Percentiles rank a stretch among this genome's conserved stretches.
These are phyloP conservation scores for Globisporangium acanthophoron DNA, from an alignment of 352 stramenopile species.

Conservation along the genomic window DNA sequence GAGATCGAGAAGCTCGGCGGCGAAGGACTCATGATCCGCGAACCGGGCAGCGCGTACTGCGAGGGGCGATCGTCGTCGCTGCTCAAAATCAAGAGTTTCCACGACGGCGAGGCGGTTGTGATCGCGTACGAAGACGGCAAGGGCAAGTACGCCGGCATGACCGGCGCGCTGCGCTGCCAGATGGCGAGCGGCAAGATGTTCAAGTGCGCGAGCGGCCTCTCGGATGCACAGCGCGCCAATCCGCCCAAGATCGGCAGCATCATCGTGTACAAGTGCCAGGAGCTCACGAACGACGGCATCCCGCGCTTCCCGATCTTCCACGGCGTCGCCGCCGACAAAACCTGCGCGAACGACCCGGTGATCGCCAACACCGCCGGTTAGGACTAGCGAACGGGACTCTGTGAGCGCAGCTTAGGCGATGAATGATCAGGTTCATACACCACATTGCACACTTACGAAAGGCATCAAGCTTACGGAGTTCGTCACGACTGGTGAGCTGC, in stretches of 20 bases:
- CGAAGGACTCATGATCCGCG: constrained; percentile 69
- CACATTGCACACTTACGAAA: not conserved
- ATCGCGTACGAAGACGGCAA: constrained; percentile 64
- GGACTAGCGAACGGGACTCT: constrained; percentile 1
- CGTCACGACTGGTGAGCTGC: too few species aligned
- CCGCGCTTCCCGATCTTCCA: constrained; percentile 73
- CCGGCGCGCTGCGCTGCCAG: constrained; percentile 46
- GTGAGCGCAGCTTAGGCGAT: too few species aligned
- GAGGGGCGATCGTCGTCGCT: constrained; percentile 45
- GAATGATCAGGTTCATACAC: not conserved
- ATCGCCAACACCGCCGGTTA: constrained; percentile 29
- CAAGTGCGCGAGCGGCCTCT: constrained; percentile 64
- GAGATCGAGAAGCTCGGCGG: constrained; percentile 53
- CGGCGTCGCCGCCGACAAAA: constrained; percentile 51
- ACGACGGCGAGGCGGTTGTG: constrained; percentile 60
- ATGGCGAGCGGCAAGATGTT: constrained; percentile 71
- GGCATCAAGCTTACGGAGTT: too few species aligned
- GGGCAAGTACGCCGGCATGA: constrained; percentile 57
- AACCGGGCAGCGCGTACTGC: constrained; percentile 48
- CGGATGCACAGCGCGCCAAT: constrained; percentile 39
- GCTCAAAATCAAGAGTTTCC: constrained; percentile 78
- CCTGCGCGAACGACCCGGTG: constrained; percentile 34
- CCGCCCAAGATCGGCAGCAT: constrained; percentile 50
- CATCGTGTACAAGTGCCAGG: constrained; percentile 79
- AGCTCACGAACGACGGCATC: constrained; percentile 63